Evolutionary conservation across 2,329 filamentous ascomycete genomes (phyloP).

Genomic region (Hypocreales sp.): DNA sequence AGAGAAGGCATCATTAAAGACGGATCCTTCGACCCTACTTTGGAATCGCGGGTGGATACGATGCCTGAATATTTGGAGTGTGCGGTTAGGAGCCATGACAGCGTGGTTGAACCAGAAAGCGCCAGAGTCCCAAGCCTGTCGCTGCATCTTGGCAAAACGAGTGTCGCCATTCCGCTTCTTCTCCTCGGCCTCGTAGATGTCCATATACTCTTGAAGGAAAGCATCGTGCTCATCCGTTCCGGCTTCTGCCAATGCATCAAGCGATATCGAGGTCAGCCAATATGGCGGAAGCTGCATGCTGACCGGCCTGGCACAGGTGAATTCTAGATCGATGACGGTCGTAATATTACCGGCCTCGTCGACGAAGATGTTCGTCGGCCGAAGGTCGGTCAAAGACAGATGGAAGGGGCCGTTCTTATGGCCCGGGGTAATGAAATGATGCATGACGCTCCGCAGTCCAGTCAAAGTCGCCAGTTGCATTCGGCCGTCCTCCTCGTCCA

Average conservation of each 20-base stretch:
- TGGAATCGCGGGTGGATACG: background rate
- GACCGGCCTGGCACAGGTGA: conserved; percentile 9
- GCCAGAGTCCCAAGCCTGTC: background rate
- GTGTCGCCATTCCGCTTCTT: conserved; percentile 1
- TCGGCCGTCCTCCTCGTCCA: conserved; percentile 10
- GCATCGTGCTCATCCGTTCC: background rate
- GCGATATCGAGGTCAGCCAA: conserved; percentile 9
- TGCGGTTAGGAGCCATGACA: background rate
- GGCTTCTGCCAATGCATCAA: conserved; percentile 3
- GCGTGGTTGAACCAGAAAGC: background rate
- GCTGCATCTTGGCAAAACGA: background rate
- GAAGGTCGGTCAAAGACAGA: conserved; percentile 16
- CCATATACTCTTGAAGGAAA: conserved; percentile 3
- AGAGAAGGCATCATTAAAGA: background rate
- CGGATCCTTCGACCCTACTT: background rate
- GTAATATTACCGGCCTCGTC: conserved; percentile 15
- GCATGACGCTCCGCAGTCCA: conserved; percentile 11
- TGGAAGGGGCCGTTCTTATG: conserved; percentile 14
- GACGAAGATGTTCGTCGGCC: conserved; percentile 19
- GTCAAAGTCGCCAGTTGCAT: conserved; percentile 12
- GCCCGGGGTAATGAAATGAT: conserved; percentile 8
- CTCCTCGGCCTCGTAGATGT: conserved; percentile 5
- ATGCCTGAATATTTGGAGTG: background rate
- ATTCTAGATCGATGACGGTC: conserved; percentile 16
- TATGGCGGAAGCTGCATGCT: conserved; percentile 11